Conservation (phyloP, 1,284 basidiomycete genomes). For the Takashimella koratensis region DNA sequence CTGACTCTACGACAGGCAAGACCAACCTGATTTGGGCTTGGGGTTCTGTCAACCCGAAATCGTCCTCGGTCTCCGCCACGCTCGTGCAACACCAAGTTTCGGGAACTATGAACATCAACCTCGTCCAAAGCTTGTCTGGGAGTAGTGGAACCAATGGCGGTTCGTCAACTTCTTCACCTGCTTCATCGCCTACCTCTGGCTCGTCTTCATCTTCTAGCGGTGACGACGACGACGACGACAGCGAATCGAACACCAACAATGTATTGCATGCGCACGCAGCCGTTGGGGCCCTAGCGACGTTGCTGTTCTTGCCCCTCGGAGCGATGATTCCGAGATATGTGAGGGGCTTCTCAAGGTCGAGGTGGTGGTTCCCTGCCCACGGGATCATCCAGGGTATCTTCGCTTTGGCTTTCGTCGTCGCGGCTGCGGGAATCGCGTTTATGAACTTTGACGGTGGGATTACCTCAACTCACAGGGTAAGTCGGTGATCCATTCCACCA, state of each 20-base stretch:
- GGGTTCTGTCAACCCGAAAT: conserved; percentile 50
- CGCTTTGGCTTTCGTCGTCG: conserved; percentile 56
- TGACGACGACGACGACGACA: not conserved
- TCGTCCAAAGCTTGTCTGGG: conserved; percentile 17
- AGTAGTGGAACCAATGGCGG: no score
- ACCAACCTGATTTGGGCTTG: conserved; percentile 57
- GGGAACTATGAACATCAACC: conserved; percentile 50
- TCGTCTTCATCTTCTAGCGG: conserved; percentile 14
- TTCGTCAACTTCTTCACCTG: not conserved
- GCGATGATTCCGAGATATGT: conserved; percentile 59
- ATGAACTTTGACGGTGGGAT: conserved; percentile 15
- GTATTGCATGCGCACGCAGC: conserved; percentile 55
- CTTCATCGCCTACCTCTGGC: conserved; percentile 15
- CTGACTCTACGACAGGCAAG: conserved; percentile 33
- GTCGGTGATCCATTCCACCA: conserved; percentile 11
- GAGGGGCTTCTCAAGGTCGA: conserved; percentile 53
- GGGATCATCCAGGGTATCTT: conserved; percentile 56
- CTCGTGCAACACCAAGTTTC: conserved; percentile 52
- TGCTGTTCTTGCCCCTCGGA: conserved; percentile 60
- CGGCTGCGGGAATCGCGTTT: conserved; percentile 47
- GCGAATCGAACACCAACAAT: not conserved
- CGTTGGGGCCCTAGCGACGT: conserved; percentile 56
- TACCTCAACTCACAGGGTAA: conserved; percentile 56
- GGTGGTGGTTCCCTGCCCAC: conserved; percentile 58
- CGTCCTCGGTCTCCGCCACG: conserved; percentile 46